Conservation (phyloP, 108 stramenopile genomes). For the Skeletonema costatum region DNA sequence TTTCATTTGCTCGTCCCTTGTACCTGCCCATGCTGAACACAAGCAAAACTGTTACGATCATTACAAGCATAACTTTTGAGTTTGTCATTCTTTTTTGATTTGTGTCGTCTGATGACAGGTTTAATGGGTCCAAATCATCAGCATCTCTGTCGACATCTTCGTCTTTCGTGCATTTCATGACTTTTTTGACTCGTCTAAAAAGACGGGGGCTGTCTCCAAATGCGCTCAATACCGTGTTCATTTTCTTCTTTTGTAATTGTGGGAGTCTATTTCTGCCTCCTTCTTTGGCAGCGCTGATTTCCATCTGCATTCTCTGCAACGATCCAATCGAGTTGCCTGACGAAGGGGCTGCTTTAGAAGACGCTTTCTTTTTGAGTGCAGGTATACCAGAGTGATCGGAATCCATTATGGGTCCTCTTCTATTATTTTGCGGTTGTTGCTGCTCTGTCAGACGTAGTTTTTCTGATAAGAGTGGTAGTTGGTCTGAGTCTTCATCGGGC, state of each 20-base stretch:
- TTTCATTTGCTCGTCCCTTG: background rate
- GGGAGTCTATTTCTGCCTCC: background rate
- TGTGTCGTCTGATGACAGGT: background rate
- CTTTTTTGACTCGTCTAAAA: background rate
- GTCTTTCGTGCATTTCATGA: background rate
- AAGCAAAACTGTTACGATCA: background rate
- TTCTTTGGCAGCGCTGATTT: background rate
- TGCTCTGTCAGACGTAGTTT: constrained; percentile 2
- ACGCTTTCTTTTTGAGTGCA: background rate
- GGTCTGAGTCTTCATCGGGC: background rate
- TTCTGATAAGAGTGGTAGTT: constrained; percentile 3
- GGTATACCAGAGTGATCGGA: background rate
- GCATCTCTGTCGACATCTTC: background rate
- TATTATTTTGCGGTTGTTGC: background rate
- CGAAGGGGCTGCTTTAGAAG: background rate
- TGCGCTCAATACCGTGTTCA: constrained; percentile 5
- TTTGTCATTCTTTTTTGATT: background rate
- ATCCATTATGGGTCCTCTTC: background rate
- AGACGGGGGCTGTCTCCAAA: background rate
- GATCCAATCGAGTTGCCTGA: background rate
- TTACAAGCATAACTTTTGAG: background rate
- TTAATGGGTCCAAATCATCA: background rate
- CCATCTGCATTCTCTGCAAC: background rate
- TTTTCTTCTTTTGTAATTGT: background rate
- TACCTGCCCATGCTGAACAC: background rate